Percentiles rank a stretch among this genome's conserved stretches.
These are phyloP conservation scores for Leccinum imitatum DNA, from an alignment of 768 basidiomycete species.

Conservation along the genomic window DNA sequence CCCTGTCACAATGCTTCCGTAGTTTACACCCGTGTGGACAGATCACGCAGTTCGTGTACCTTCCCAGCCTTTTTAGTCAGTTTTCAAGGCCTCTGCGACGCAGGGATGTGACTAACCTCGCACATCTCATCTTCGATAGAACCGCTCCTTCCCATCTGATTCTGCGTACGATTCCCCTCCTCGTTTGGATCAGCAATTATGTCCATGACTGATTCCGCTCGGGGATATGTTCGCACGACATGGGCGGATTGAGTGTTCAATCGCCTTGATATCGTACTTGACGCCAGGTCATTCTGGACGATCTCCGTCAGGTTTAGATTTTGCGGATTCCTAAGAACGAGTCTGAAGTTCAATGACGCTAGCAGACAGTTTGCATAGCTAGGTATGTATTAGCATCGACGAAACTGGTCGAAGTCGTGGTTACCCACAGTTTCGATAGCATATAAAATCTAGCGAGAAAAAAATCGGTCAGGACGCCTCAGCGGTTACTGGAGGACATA, in stretches of 20 bases:
- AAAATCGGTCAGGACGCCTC: neutral
- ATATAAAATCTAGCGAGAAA: neutral
- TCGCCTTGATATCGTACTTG: too few species aligned
- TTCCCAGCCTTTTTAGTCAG: neutral
- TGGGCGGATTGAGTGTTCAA: neutral
- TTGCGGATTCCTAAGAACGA: neutral
- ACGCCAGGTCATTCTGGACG: neutral
- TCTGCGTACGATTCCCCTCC: too few species aligned
- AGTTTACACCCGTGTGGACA: neutral
- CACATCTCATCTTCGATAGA: too few species aligned
- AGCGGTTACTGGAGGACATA: neutral
- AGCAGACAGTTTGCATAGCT: conserved; percentile 14
- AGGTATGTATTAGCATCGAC: neutral
- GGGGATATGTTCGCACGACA: too few species aligned
- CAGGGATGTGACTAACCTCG: too few species aligned
- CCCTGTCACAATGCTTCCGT: neutral
- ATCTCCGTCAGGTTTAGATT: neutral
- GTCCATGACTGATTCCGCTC: too few species aligned
- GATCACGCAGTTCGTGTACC: neutral
- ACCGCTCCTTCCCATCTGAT: too few species aligned
- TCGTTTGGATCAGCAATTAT: too few species aligned
- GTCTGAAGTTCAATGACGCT: conserved; percentile 10
- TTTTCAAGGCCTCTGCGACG: too few species aligned
- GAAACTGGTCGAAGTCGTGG: too few species aligned
- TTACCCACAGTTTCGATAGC: conserved; percentile 9